phyloP scores from a whole-genome alignment of 805 yeast genomes.

The Pichia deserticola region DNA sequence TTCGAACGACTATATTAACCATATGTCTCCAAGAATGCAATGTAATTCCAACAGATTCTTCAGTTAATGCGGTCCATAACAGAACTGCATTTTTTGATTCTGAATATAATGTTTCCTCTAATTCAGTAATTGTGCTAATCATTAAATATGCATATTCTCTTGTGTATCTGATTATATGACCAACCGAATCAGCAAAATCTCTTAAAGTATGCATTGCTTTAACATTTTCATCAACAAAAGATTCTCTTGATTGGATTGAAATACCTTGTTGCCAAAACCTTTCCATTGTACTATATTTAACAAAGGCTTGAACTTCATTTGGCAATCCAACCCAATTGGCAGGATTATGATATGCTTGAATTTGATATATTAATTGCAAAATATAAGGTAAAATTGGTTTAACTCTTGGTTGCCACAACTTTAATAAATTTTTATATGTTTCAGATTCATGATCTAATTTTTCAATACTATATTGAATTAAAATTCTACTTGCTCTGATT shows the following conservation, averaged over 20 bases:
- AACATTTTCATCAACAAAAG: slow-evolving; percentile 88
- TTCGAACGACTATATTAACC: slow-evolving; percentile 81
- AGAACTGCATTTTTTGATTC: slow-evolving; percentile 72
- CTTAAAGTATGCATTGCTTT: slow-evolving; percentile 89
- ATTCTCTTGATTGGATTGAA: slow-evolving; percentile 86
- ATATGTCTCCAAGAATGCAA: slow-evolving; percentile 96
- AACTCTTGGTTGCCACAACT: slow-evolving; percentile 88
- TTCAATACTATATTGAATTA: slow-evolving; percentile 92
- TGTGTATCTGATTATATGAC: slow-evolving; percentile 91
- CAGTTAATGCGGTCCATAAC: slow-evolving; percentile 83
- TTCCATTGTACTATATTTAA: slow-evolving; percentile 82
- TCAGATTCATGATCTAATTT: slow-evolving; percentile 72
- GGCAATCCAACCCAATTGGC: slow-evolving; percentile 87
- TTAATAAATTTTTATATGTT: slow-evolving; percentile 62
- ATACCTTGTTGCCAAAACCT: slow-evolving; percentile 99
- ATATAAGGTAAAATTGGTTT: slow-evolving; percentile 89
- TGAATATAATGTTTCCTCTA: slow-evolving; percentile 83
- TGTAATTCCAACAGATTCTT: slow-evolving; percentile 78
- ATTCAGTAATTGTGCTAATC: slow-evolving; percentile 78
- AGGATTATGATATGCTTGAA: slow-evolving; percentile 92
- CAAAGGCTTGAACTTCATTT: slow-evolving; percentile 83
- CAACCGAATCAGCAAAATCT: slow-evolving; percentile 97
- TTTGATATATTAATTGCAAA: slow-evolving; percentile 76
- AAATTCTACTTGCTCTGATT: slow-evolving; percentile 88
- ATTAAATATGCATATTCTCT: slow-evolving; percentile 92